These are phyloP conservation scores for Leccinellum rugosiceps DNA, from an alignment of 768 basidiomycete species.

Conservation along the genomic window DNA sequence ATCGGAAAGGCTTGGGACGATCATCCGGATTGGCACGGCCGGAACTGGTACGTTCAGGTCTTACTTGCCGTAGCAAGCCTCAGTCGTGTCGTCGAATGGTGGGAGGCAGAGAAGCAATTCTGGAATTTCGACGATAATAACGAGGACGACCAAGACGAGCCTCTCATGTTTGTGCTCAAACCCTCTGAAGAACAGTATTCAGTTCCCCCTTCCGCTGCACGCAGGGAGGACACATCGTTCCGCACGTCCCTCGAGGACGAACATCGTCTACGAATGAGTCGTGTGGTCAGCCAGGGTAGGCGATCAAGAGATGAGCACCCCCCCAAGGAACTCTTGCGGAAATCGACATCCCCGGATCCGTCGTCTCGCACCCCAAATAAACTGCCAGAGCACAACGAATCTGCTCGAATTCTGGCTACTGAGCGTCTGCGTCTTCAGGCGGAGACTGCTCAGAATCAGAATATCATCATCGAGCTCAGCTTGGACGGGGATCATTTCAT, in stretches of 20 bases:
- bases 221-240: constrained; percentile 34
- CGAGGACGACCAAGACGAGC: constrained; percentile 87
- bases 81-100: constrained; percentile 97
- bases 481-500: constrained; percentile 92
- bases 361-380: constrained; percentile 41
- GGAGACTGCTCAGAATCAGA: constrained; percentile 93
- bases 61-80: constrained; percentile 94
- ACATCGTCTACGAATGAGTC: constrained; percentile 43
- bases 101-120: constrained; percentile 99
- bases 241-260: constrained; percentile 34
- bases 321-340: constrained; percentile 43
- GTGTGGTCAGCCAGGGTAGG: constrained; percentile 49
- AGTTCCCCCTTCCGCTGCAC: constrained; percentile 39
- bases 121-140: constrained; percentile 98
- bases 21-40: constrained; percentile 95
- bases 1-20: constrained; percentile 97
- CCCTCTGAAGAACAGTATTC: constrained; percentile 62
- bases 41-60: constrained; percentile 98
- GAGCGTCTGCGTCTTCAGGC: constrained; percentile 88
- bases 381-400: constrained; percentile 59
- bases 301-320: constrained; percentile 57
- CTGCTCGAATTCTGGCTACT: constrained; percentile 80
- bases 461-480: constrained; percentile 92
- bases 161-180: constrained; percentile 90
- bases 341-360: constrained; percentile 36